phyloP scores from a whole-genome alignment of 2,329 filamentous ascomycete species.

The Fusarium nelsonii region DNA sequence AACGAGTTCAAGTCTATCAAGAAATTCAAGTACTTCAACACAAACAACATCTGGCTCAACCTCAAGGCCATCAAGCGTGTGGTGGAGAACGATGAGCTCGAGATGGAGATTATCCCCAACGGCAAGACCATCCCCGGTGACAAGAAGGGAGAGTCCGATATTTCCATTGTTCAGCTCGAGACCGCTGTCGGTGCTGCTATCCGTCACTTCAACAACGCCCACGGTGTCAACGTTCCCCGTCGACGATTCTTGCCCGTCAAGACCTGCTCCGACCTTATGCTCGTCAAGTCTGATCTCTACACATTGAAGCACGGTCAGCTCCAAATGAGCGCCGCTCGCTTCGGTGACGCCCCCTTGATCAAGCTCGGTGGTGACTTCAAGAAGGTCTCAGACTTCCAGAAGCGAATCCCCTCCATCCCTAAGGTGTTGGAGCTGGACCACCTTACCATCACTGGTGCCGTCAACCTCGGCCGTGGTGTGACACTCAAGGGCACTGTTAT shows the following conservation, averaged over 20 bases:
- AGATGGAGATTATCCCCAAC: slow-evolving; percentile 99
- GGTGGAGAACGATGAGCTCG: slow-evolving; percentile 97
- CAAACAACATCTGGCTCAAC: slow-evolving; percentile 99
- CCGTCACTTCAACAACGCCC: slow-evolving; percentile 97
- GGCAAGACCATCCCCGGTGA: slow-evolving; percentile 98
- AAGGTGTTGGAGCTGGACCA: slow-evolving; percentile 94
- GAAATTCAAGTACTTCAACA: slow-evolving; percentile 99
- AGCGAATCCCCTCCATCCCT: slow-evolving; percentile 86
- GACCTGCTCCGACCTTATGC: slow-evolving; percentile 99
- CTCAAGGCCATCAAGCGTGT: slow-evolving; percentile 97
- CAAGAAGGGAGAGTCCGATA: slow-evolving; percentile 99
- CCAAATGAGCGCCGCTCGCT: slow-evolving; percentile 94
- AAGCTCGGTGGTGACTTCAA: slow-evolving; percentile 99
- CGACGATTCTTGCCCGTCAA: slow-evolving; percentile 99
- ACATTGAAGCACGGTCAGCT: slow-evolving; percentile 98
- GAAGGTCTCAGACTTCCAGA: slow-evolving; percentile 98
- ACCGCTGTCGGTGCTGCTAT: slow-evolving; percentile 98
- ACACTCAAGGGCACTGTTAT: slow-evolving; percentile 98
- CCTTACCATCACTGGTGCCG: slow-evolving; percentile 95
- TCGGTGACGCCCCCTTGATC: slow-evolving; percentile 96
- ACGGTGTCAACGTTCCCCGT: slow-evolving; percentile 98
- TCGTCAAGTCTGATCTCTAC: slow-evolving; percentile 99
- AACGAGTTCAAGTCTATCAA: slow-evolving; percentile 99
- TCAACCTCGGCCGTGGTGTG: slow-evolving; percentile 95
- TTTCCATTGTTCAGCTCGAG: slow-evolving; percentile 98